These are phyloP conservation scores for Plasmodium malariae DNA, from an alignment of 169 alveolate genomes.

Conservation along the genomic window DNA sequence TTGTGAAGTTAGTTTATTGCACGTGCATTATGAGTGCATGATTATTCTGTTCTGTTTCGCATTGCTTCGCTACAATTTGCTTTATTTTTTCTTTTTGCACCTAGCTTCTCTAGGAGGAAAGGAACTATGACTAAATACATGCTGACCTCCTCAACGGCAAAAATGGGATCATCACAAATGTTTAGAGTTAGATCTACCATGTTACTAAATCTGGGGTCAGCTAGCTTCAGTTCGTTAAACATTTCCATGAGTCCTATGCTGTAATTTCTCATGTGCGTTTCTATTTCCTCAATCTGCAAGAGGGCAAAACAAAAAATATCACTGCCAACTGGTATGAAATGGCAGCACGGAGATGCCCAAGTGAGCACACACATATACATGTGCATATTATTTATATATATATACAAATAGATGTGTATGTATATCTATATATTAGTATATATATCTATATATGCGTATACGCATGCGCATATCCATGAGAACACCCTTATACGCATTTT, in stretches of 20 bases:
- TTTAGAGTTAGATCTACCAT: slow-evolving; percentile 7
- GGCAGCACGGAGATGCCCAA: too few species aligned
- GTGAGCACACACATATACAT: too few species aligned
- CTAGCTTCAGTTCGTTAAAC: slow-evolving; percentile 22
- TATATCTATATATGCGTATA: neutral
- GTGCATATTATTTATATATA: too few species aligned
- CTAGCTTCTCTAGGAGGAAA: slow-evolving; percentile 31
- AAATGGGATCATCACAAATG: slow-evolving; percentile 18
- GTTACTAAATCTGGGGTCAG: slow-evolving; percentile 7
- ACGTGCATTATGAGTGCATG: too few species aligned
- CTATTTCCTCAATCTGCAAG: slow-evolving; percentile 58
- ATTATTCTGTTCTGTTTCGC: too few species aligned
- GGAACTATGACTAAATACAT: slow-evolving; percentile 28
- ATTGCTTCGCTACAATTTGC: too few species aligned
- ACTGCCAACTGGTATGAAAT: too few species aligned
- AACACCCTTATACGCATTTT: neutral
- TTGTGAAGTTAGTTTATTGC: too few species aligned
- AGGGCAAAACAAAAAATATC: too few species aligned
- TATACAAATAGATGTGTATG: neutral
- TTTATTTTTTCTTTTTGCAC: neutral
- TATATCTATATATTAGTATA: slow-evolving; percentile 2
- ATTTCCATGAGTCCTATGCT: slow-evolving; percentile 31
- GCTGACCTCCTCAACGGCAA: slow-evolving; percentile 27
- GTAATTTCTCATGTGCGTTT: slow-evolving; percentile 37
- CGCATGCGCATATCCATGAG: neutral